A percentile compares a stretch with the other conserved stretches of the same genome.
Evolutionary conservation across 331 rosid genomes (phyloP).

Genomic region (Prunus yedoensis): DNA sequence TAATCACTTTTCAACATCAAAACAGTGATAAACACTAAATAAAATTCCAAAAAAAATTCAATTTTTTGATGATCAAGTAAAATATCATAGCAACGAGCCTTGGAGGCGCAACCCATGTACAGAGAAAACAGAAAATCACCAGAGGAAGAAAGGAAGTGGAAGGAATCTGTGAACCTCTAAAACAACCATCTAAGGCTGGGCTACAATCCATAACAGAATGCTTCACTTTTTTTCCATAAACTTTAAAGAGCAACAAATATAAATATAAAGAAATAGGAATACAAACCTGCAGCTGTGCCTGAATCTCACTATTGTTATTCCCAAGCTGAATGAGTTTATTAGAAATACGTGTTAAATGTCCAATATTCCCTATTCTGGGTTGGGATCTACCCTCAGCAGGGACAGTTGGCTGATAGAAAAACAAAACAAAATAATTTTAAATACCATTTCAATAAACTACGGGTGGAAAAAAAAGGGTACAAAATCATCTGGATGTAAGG

Average conservation of each 20-base stretch:
- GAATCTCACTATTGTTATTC: conserved; percentile 65
- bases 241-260: not conserved
- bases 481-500: not conserved
- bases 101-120: not conserved
- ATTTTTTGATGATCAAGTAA: not conserved
- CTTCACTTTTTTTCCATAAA: not conserved
- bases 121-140: too few species aligned
- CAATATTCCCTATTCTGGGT: conserved; percentile 89
- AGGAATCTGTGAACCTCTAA: not conserved
- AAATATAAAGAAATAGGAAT: conserved; percentile 4
- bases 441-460: not conserved
- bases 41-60: not conserved
- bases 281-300: conserved; percentile 71
- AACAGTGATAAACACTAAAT: not conserved
- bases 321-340: conserved; percentile 85
- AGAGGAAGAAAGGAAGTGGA: too few species aligned
- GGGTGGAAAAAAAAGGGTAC: too few species aligned
- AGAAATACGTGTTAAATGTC: conserved; percentile 92
- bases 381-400: conserved; percentile 68
- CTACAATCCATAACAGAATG: not conserved
- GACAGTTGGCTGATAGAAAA: conserved; percentile 73
- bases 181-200: not conserved
- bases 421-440: conserved; percentile 19
- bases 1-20: not conserved
- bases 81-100: not conserved